Base-by-base conservation (phyloP, 148 eudicot species). In the Camellia sinensis region DNA sequence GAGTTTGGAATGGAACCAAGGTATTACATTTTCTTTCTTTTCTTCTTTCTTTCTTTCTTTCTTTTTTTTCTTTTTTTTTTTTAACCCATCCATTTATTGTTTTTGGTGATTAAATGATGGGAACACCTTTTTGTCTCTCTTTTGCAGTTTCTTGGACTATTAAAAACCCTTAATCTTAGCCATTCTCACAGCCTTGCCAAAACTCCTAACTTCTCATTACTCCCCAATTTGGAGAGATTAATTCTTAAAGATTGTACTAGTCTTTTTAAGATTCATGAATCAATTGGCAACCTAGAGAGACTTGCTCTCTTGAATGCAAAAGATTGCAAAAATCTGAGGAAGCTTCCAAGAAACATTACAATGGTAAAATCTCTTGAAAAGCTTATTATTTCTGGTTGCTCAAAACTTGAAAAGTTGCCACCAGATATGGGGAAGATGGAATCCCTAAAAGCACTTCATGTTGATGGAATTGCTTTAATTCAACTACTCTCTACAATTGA, bases 161-260 rank as follows among this genome's bases (percentile, higher is more conserved):
- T 77, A 61, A 46, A 77, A 37, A 62, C 65, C 17, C 71, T 77
- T n/a, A 63, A 48, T 76, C 79, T 77, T 3, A 77, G 79, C 18
- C n/a, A 63, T 45, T 77, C 68, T 6, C 3, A n/a, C 2, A 29
- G 50, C 48, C 57, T 80, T 15, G 0, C 17, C 13, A 37, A 64
- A 14, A 5, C 73, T 13, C 78, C 73, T 41, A 64, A 73, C 14
- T 73, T 80, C 43, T 56, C 71, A 18, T 18, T 12, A 5, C 4
- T 65, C 41, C 74, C 79, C 6, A 43, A 53, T 43, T 67, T 75
- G 6, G 76, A 82, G 37, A 60, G 11, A 4, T 48, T 48, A 7
- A 48, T 48, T 48, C 52, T 48, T 48, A 48, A 48, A 48, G 52
- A 48, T 48, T 48, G 52, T 48, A 48, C 52, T 4, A 48, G 52